phyloP scores from a whole-genome alignment of 2,329 filamentous ascomycete genomes.

The Aureobasidium sp. region DNA sequence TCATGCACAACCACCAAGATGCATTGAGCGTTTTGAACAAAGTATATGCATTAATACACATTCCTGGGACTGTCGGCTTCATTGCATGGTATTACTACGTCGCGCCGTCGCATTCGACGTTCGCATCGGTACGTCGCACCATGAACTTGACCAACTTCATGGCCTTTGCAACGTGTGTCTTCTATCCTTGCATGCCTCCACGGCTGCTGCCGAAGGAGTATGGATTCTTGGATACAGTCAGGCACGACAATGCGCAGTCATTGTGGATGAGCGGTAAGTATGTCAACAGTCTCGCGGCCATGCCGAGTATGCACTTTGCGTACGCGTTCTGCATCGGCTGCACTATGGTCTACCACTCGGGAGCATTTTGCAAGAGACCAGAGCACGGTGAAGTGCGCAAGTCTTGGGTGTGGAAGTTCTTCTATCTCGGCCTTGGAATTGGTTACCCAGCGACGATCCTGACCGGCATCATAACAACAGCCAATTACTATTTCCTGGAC shows the following conservation, averaged over 20 bases:
- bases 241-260: constrained; percentile 37
- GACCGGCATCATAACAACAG: constrained; percentile 49
- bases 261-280: constrained; percentile 40
- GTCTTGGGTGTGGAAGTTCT: constrained; percentile 32
- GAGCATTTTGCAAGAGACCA: constrained; percentile 34
- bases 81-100: constrained; percentile 56
- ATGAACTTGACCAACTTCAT: constrained; percentile 45
- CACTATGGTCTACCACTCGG: constrained; percentile 46
- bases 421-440: constrained; percentile 40
- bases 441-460: constrained; percentile 47
- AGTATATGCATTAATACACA: constrained; percentile 51
- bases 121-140: constrained; percentile 36
- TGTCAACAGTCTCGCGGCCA: constrained; percentile 39
- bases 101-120: constrained; percentile 41
- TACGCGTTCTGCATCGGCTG: constrained; percentile 46
- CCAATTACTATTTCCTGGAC: constrained; percentile 51
- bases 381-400: constrained; percentile 36
- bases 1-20: constrained; percentile 45
- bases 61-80: constrained; percentile 52
- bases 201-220: constrained; percentile 37
- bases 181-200: constrained; percentile 46
- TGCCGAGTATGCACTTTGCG: constrained; percentile 46
- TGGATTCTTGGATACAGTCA: constrained; percentile 39
- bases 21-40: constrained; percentile 49
- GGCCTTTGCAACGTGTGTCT: constrained; percentile 43